phyloP scores from a whole-genome alignment of 2,329 filamentous ascomycete genomes.

The Ceratocystis harringtonii region DNA sequence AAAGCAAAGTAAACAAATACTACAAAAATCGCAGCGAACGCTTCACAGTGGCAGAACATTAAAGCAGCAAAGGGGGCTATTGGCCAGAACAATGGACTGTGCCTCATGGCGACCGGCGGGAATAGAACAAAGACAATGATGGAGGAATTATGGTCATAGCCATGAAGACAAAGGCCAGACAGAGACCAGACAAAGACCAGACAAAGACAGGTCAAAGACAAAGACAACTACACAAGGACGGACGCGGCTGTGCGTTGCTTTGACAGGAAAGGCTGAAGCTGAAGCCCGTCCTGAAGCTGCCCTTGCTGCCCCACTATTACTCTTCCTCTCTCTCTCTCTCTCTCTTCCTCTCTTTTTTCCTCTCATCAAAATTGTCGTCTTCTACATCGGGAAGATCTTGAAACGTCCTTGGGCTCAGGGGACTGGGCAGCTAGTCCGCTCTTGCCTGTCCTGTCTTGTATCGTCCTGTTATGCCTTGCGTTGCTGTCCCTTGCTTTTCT shows the following conservation, averaged over 20 bases:
- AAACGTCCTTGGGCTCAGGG: background rate
- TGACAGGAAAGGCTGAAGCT: background rate
- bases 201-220: background rate
- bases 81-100: too few relatives aligned
- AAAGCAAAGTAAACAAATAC: background rate
- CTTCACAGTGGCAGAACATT: too few relatives aligned
- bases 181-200: background rate
- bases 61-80: too few relatives aligned
- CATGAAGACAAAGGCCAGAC: background rate
- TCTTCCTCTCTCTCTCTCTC: background rate
- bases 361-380: background rate
- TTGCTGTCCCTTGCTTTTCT: background rate
- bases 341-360: background rate
- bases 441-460: background rate
- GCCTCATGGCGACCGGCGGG: too few relatives aligned
- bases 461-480: background rate
- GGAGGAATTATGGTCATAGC: background rate
- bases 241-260: background rate
- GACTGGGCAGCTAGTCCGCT: background rate
- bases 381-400: conserved; percentile 1
- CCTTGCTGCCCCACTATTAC: too few relatives aligned
- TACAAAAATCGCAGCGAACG: too few relatives aligned
- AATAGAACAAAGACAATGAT: too few relatives aligned
- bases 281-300: background rate
- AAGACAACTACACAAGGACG: background rate